Conservation (phyloP, 2,329 filamentous ascomycete species). For the Teratosphaeriaceae sp. region DNA sequence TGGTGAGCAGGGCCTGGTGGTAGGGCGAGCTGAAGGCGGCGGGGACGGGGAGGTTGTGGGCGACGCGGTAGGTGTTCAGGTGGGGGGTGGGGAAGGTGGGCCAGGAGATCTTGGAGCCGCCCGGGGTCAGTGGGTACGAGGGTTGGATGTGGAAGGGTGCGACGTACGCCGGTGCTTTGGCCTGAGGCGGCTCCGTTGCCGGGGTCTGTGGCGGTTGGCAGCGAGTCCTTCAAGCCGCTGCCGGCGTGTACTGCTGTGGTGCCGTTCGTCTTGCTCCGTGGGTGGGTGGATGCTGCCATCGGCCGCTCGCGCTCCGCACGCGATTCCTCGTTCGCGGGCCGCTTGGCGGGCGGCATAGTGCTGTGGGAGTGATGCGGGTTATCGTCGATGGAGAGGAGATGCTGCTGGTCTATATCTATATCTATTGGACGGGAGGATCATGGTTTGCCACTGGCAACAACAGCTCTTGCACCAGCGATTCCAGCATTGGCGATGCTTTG, state of each 20-base stretch:
- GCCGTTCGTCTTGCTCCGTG: constrained; percentile 30
- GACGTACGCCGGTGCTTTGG: constrained; percentile 15
- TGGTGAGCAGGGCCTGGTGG: constrained; percentile 45
- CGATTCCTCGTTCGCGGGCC: constrained; percentile 28
- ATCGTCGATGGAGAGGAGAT: constrained; percentile 8
- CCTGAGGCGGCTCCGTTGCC: constrained; percentile 9
- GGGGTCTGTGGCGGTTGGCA: constrained; percentile 18
- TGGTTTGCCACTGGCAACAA: too few relatives aligned
- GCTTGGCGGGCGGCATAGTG: constrained; percentile 27
- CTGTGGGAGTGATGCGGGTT: too few relatives aligned
- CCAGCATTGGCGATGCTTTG: not conserved
- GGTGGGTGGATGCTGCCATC: constrained; percentile 31
- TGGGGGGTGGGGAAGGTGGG: constrained; percentile 58
- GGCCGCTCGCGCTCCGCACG: constrained; percentile 37
- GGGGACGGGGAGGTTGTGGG: constrained; percentile 64
- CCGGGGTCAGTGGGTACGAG: not conserved
- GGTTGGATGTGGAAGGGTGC: too few relatives aligned
- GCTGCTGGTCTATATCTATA: not conserved
- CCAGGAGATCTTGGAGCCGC: constrained; percentile 53
- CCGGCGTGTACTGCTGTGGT: constrained; percentile 17
- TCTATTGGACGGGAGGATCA: too few relatives aligned
- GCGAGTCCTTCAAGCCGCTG: constrained; percentile 21
- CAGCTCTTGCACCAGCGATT: not conserved
- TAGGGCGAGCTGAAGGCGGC: constrained; percentile 56
- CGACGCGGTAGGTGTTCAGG: constrained; percentile 68